Evolutionary conservation across 2,329 filamentous ascomycete genomes (phyloP).

Genomic region (Monosporascus sp.): DNA sequence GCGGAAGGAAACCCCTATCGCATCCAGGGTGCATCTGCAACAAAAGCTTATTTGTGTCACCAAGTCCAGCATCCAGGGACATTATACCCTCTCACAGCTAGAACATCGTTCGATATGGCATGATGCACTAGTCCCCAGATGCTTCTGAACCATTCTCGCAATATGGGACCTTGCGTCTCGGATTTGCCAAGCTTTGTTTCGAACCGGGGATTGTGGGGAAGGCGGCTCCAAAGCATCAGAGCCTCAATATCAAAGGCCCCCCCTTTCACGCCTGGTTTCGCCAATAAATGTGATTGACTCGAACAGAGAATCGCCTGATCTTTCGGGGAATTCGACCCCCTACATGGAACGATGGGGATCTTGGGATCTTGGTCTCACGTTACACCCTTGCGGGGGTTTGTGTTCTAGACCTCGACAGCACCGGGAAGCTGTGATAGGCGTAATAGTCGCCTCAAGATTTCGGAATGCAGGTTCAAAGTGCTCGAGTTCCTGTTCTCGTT

Average conservation of each 20-base stretch:
- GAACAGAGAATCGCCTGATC: slow-evolving; percentile 18
- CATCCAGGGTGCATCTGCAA: slow-evolving; percentile 5
- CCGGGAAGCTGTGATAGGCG: background rate
- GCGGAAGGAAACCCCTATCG: background rate
- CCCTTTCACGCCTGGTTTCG: slow-evolving; percentile 15
- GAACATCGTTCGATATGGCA: slow-evolving; percentile 22
- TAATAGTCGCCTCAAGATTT: background rate
- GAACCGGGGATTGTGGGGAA: slow-evolving; percentile 5
- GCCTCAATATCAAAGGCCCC: slow-evolving; percentile 21
- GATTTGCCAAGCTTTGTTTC: slow-evolving; percentile 4
- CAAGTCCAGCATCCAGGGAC: slow-evolving; percentile 8
- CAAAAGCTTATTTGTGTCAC: slow-evolving; percentile 14
- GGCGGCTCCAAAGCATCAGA: slow-evolving; percentile 22
- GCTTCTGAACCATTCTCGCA: slow-evolving; percentile 4
- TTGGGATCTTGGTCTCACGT: slow-evolving; percentile 2
- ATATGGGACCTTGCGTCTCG: slow-evolving; percentile 1
- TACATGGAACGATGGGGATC: slow-evolving; percentile 3
- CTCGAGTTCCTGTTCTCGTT: background rate
- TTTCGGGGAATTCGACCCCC: slow-evolving; percentile 11
- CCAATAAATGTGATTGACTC: slow-evolving; percentile 17
- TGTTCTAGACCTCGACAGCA: slow-evolving; percentile 8
- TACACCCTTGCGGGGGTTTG: slow-evolving; percentile 4
- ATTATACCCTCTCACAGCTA: slow-evolving; percentile 6
- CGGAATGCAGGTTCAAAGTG: background rate
- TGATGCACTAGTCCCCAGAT: slow-evolving; percentile 15